Conservation (phyloP, 495 filamentous ascomycete genomes). For the Chaetomium cochliodes region DNA sequence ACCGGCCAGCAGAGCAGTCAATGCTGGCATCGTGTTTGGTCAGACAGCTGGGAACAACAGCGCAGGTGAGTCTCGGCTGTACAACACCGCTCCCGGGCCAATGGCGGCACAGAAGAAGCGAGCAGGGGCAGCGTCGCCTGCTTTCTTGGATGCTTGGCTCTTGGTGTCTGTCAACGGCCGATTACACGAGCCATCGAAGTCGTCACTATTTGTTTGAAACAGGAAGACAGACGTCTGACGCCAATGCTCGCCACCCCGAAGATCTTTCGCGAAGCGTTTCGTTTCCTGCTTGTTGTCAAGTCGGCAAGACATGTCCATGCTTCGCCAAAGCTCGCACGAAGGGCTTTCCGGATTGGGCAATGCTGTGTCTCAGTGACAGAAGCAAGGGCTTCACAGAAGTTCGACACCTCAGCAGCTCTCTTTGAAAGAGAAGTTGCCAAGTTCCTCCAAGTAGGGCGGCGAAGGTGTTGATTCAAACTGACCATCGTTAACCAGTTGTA, state of each 20-base stretch:
- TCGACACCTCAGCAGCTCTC: no score
- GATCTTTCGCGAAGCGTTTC: not conserved
- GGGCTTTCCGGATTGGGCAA: slow-evolving; percentile 14
- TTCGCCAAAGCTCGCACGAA: not conserved
- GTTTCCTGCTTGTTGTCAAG: not conserved
- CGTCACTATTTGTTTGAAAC: not conserved
- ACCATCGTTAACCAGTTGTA: no score
- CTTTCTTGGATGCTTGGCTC: not conserved
- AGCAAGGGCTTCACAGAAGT: no score
- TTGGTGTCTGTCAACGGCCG: slow-evolving; percentile 4
- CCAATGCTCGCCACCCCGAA: not conserved
- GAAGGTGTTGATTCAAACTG: no score
- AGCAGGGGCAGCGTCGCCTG: not conserved
- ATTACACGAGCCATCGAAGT: not conserved
- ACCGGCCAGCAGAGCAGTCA: not conserved
- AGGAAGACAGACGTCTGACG: not conserved
- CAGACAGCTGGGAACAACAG: slow-evolving; percentile 16
- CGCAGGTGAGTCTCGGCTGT: slow-evolving; percentile 7
- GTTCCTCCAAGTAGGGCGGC: no score
- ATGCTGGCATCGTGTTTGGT: slow-evolving; percentile 14
- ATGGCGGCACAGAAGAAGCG: slow-evolving; percentile 25
- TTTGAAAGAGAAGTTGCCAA: no score
- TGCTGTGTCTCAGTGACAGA: no score
- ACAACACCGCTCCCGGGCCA: slow-evolving; percentile 18
- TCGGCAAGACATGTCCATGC: not conserved